Conservation (phyloP, 441 rosid genomes). For the Monsonia emarginata region DNA sequence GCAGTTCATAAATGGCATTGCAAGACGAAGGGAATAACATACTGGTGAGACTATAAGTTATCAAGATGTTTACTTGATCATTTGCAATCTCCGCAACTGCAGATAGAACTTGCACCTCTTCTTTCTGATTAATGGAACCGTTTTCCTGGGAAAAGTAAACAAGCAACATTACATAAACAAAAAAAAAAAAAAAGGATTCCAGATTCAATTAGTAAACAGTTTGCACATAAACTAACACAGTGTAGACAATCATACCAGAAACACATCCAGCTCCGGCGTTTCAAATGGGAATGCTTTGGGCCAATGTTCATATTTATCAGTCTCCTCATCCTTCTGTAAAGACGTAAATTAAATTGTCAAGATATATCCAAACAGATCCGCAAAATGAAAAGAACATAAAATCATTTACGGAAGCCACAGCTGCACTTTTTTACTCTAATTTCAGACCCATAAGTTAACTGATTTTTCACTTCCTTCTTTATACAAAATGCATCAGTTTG, state of each 20-base stretch:
- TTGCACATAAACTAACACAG: neutral
- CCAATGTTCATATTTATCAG: conserved; percentile 21
- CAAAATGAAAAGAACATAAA: conserved; percentile 8
- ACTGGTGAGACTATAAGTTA: neutral
- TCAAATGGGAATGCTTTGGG: conserved; percentile 40
- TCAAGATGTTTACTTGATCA: conserved; percentile 30
- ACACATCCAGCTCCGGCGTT: conserved; percentile 45
- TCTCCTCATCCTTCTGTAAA: conserved; percentile 35
- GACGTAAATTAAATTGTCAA: conserved; percentile 14
- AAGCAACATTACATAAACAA: conserved; percentile 3
- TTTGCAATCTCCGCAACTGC: conserved; percentile 34
- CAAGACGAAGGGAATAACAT: conserved; percentile 6
- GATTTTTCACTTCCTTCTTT: conserved; percentile 21
- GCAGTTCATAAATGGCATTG: too few species aligned
- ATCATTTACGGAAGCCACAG: neutral
- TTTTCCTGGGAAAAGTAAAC: conserved; percentile 34
- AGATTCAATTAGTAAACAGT: neutral
- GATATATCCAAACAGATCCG: neutral
- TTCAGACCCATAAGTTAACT: conserved; percentile 16
- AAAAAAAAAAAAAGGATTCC: conserved; percentile 15
- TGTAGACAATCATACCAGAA: conserved; percentile 34
- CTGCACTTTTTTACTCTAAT: conserved; percentile 21
- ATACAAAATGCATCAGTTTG: conserved; percentile 17
- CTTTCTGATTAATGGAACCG: conserved; percentile 25
- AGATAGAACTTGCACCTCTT: conserved; percentile 29